Percentiles rank a stretch among this genome's conserved stretches.
phyloP scores from a whole-genome alignment of 257 asterid species.

The Solanum peruvianum region DNA sequence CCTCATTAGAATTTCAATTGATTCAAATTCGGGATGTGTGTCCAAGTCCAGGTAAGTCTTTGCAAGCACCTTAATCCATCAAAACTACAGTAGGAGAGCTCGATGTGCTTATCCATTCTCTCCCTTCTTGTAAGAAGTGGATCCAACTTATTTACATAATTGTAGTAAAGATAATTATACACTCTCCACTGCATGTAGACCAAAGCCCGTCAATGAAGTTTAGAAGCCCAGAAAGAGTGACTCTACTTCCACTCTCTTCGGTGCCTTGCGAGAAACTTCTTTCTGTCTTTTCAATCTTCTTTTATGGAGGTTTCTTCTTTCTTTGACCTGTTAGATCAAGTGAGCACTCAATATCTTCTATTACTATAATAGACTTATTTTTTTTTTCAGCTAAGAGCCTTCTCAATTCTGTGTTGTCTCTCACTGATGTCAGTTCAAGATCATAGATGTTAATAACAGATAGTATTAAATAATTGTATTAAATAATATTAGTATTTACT shows the following conservation, averaged over 20 bases:
- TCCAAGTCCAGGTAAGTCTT: slow-evolving; percentile 6
- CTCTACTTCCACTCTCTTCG: slow-evolving; percentile 4
- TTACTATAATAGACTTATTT: neutral
- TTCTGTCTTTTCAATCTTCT: too few relatives aligned
- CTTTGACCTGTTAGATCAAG: too few relatives aligned
- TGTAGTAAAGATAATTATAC: slow-evolving; percentile 14
- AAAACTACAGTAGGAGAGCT: slow-evolving; percentile 10
- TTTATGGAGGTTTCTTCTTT: too few relatives aligned
- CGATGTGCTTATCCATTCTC: slow-evolving; percentile 16
- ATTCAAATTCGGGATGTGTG: neutral
- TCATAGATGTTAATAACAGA: too few relatives aligned
- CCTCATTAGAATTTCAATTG: neutral
- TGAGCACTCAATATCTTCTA: slow-evolving; percentile 8
- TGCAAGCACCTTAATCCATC: slow-evolving; percentile 22
- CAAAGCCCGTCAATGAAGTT: slow-evolving; percentile 13
- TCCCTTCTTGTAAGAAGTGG: slow-evolving; percentile 15
- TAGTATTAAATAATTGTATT: too few relatives aligned
- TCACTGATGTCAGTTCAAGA: slow-evolving; percentile 12
- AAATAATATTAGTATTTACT: too few relatives aligned
- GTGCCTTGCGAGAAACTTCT: too few relatives aligned
- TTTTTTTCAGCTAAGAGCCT: slow-evolving; percentile 4
- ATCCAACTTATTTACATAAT: slow-evolving; percentile 8
- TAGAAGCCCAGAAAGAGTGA: slow-evolving; percentile 10
- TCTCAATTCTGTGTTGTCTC: slow-evolving; percentile 11
- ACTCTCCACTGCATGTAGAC: slow-evolving; percentile 12